These are phyloP conservation scores for Spathaspora arborariae DNA, from an alignment of 805 yeast species.

Conservation along the genomic window DNA sequence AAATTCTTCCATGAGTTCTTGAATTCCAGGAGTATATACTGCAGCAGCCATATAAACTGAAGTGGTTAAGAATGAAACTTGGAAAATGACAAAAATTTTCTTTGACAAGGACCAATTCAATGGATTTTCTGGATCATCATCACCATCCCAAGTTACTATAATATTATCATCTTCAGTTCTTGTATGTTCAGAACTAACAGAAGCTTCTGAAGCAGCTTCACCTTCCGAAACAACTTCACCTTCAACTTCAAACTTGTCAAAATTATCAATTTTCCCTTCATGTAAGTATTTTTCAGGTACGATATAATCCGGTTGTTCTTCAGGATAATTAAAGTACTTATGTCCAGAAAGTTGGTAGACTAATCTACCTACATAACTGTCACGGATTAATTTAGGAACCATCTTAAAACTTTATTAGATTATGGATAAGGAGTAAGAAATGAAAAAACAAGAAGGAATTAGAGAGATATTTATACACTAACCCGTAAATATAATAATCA, in stretches of 20 bases:
- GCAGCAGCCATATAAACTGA: slow-evolving; percentile 57
- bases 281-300: slow-evolving; percentile 29
- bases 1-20: slow-evolving; percentile 43
- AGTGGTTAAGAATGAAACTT: slow-evolving; percentile 44
- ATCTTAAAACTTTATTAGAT: neutral
- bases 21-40: slow-evolving; percentile 49
- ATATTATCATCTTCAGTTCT: slow-evolving; percentile 5
- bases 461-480: neutral
- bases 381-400: slow-evolving; percentile 20
- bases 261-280: slow-evolving; percentile 2
- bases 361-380: slow-evolving; percentile 27
- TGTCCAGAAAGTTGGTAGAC: slow-evolving; percentile 24
- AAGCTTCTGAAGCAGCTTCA: neutral
- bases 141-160: slow-evolving; percentile 31
- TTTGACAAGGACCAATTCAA: slow-evolving; percentile 48
- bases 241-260: slow-evolving; percentile 2
- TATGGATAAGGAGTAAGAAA: neutral
- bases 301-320: slow-evolving; percentile 26
- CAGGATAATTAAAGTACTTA: slow-evolving; percentile 20
- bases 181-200: neutral
- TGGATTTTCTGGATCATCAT: slow-evolving; percentile 55
- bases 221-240: neutral
- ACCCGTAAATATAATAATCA: neutral
- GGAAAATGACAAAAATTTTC: slow-evolving; percentile 34
- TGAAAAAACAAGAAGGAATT: neutral